phyloP scores from a whole-genome alignment of 768 basidiomycete genomes.

The Suillus brevipes region DNA sequence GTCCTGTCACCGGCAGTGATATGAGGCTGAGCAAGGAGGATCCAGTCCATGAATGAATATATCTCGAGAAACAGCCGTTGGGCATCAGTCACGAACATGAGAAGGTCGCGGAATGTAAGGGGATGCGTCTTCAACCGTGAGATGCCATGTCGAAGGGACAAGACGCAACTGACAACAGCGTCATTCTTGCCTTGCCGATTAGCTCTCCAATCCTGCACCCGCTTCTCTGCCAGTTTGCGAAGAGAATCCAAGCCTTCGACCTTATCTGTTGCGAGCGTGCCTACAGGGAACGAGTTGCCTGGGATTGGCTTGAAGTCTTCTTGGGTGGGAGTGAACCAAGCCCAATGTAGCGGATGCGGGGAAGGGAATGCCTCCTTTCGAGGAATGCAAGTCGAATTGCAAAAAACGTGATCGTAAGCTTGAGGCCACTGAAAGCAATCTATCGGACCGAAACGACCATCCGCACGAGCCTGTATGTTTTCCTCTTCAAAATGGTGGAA shows the following conservation, averaged over 20 bases:
- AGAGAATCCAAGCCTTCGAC: slow-evolving; percentile 1
- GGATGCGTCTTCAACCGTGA: slow-evolving; percentile 11
- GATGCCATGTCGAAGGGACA: too few relatives aligned
- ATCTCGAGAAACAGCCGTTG: slow-evolving; percentile 8
- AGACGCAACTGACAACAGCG: background rate
- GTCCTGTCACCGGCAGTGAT: too few relatives aligned
- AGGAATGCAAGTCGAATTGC: background rate
- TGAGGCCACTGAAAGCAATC: slow-evolving; percentile 12
- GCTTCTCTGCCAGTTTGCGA: background rate
- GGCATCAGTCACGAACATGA: slow-evolving; percentile 10
- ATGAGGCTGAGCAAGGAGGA: slow-evolving; percentile 1
- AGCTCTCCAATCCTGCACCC: too few relatives aligned
- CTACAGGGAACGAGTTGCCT: slow-evolving; percentile 1
- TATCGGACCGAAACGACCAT: background rate
- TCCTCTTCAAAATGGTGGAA: background rate
- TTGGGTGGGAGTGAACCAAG: slow-evolving; percentile 5
- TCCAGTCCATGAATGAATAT: slow-evolving; percentile 6
- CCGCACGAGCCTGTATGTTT: background rate
- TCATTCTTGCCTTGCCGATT: too few relatives aligned
- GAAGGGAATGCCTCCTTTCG: slow-evolving; percentile 3
- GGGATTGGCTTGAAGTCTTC: background rate
- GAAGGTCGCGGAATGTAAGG: background rate
- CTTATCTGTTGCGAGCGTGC: slow-evolving; percentile 5
- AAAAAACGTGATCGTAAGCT: background rate
- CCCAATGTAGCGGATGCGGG: slow-evolving; percentile 6